Base-by-base conservation (phyloP, 768 basidiomycete species). In the Pleurotus citrinopileatus region DNA sequence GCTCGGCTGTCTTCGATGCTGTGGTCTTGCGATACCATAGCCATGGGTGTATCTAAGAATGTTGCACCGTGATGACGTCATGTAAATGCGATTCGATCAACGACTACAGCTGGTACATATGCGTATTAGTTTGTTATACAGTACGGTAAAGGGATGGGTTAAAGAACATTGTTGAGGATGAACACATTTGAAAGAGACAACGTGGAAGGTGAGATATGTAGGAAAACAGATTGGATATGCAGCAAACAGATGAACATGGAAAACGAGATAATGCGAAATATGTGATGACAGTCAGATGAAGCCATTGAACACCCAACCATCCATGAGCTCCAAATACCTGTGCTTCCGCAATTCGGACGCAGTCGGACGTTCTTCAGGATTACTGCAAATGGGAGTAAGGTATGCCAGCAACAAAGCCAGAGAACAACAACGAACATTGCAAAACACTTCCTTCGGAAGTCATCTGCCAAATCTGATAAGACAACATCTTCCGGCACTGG, bases 381-480 rank as follows among this genome's bases (percentile, higher is more conserved):
- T 85, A 57, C 90, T 92, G 55, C 19, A n/a, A 61, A 52, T 9
- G 62, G 48, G 17, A 55, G 32, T n/a, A 8, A 29, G 48, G 28
- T 12, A 22, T 3, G 7, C 57, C 13, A 17, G 42, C 22, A 22
- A 22, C 12, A 17, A 54, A 42, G 23, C 28, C 57, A 37, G n/a
- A 10, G 8, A 27, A 59, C 42, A 23, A 27, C 50, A 8, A 70
- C 89, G 60, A 65, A 92, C 92, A 92, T 86, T 3, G 91, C 88
- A 65, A 98, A 94, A 70, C 97, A 98, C 63, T 84, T 85, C 48
- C 76, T 75, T 60, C 96, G 80, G 70, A 99, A 97, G 65, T 96
- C 89, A 57, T 89, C 80, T 8, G 89, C 95, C 45, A 86, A 76
- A 22, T 80, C 72, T 17, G 90, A 86, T 47, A 98, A 70, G 2